Evolutionary conservation across 75 land plant genomes (phyloP).

Genomic region (Picea sitchensis): DNA sequence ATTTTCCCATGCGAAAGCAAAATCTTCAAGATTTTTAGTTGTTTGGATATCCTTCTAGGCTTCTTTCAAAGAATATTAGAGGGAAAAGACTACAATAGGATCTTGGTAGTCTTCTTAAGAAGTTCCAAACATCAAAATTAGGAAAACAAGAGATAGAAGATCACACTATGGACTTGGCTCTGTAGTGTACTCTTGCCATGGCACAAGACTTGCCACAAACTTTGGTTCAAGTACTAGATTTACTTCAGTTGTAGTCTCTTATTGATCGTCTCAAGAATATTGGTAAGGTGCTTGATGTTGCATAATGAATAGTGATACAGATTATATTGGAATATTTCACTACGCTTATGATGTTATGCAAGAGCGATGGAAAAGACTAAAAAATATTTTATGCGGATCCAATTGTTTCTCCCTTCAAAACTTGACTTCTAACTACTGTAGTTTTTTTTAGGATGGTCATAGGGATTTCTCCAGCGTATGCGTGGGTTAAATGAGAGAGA

Average conservation of each 20-base stretch:
- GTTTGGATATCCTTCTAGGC: too few relatives aligned
- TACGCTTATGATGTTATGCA: not conserved
- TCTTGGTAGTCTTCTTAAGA: too few relatives aligned
- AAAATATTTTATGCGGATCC: not conserved
- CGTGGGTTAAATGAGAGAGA: conserved; percentile 33
- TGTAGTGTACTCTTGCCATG: too few relatives aligned
- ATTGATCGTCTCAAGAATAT: conserved; percentile 85
- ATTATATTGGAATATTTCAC: too few relatives aligned
- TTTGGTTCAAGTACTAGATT: conserved; percentile 78
- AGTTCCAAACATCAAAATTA: too few relatives aligned
- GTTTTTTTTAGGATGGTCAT: not conserved
- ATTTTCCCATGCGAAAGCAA: too few relatives aligned
- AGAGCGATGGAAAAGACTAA: not conserved
- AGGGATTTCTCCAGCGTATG: conserved; percentile 37
- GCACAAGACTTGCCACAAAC: conserved; percentile 19
- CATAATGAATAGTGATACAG: too few relatives aligned
- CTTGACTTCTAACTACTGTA: not conserved
- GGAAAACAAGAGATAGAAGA: too few relatives aligned
- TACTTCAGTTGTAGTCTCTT: conserved; percentile 60
- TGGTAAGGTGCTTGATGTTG: conserved; percentile 72
- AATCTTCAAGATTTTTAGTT: too few relatives aligned
- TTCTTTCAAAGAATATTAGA: too few relatives aligned
- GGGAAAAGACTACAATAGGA: too few relatives aligned
- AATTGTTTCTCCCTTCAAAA: not conserved
- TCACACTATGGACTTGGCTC: too few relatives aligned